These are phyloP conservation scores for Penicillium ucsense DNA, from an alignment of 495 filamentous ascomycete genomes.

Conservation along the genomic window DNA sequence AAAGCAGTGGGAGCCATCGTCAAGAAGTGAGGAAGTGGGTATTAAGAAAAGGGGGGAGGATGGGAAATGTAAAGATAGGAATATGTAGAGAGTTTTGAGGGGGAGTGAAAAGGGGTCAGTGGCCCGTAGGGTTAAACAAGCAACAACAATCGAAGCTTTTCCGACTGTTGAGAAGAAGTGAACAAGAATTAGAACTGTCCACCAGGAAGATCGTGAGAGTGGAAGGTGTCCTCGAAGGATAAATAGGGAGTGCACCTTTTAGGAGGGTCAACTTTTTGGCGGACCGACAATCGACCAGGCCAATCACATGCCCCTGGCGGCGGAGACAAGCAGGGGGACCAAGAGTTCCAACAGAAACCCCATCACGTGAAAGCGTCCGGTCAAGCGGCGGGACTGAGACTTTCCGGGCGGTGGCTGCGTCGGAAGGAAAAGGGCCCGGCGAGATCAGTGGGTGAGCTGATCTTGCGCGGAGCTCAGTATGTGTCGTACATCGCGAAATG, in stretches of 20 bases:
- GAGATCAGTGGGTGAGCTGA: slow-evolving; percentile 10
- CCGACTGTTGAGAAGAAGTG: slow-evolving; percentile 10
- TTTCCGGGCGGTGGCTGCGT: slow-evolving; percentile 15
- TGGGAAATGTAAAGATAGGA: slow-evolving; percentile 7
- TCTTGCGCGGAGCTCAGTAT: neutral
- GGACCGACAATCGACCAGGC: slow-evolving; percentile 4
- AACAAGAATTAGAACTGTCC: neutral
- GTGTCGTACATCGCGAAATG: too few relatives aligned
- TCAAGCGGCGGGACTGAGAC: slow-evolving; percentile 2
- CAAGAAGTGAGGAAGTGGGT: slow-evolving; percentile 8
- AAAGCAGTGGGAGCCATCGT: slow-evolving; percentile 65
- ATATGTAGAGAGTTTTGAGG: neutral
- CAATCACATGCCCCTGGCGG: slow-evolving; percentile 15
- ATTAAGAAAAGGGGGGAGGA: slow-evolving; percentile 16
- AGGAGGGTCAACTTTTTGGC: slow-evolving; percentile 5
- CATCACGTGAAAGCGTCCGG: neutral
- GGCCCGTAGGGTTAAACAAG: neutral
- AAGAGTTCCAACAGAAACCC: neutral
- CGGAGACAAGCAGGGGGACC: neutral
- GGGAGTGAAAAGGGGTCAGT: slow-evolving; percentile 13
- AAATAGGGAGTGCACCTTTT: slow-evolving; percentile 2
- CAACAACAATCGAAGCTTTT: neutral
- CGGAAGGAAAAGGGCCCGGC: slow-evolving; percentile 10
- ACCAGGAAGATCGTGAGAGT: neutral
- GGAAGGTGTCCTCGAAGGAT: slow-evolving; percentile 2